Percentiles rank a stretch among this genome's conserved stretches.
Evolutionary conservation across 495 filamentous ascomycete genomes (phyloP).

Genomic region (Barbatosphaeria neglecta): DNA sequence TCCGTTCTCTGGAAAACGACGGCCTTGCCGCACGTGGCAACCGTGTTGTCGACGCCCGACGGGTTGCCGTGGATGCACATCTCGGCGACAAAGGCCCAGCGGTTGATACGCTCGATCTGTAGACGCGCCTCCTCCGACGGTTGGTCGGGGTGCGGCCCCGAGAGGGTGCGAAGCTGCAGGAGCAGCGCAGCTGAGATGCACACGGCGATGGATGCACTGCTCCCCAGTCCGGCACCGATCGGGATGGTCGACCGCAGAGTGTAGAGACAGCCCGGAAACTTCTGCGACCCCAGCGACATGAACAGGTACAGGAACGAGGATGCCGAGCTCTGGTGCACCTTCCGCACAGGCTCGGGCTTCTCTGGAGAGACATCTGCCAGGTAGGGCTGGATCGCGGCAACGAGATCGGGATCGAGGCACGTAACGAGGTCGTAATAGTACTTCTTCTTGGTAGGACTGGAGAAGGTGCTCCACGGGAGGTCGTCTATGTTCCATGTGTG

Average conservation of each 20-base stretch:
- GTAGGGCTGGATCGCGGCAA: slow-evolving; percentile 66
- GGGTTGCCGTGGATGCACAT: slow-evolving; percentile 96
- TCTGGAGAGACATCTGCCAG: slow-evolving; percentile 55
- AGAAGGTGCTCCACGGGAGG: slow-evolving; percentile 75
- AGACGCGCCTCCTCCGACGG: slow-evolving; percentile 64
- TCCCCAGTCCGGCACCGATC: slow-evolving; percentile 82
- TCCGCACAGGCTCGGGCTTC: slow-evolving; percentile 52
- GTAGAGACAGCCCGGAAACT: slow-evolving; percentile 72
- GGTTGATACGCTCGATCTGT: slow-evolving; percentile 88
- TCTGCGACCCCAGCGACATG: slow-evolving; percentile 67
- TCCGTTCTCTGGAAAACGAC: slow-evolving; percentile 78
- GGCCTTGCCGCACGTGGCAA: slow-evolving; percentile 81
- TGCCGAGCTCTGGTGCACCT: slow-evolving; percentile 70
- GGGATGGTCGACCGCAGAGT: slow-evolving; percentile 90
- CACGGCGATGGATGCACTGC: slow-evolving; percentile 83
- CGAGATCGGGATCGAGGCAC: slow-evolving; percentile 67
- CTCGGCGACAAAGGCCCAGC: slow-evolving; percentile 94
- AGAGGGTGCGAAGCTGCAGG: slow-evolving; percentile 74
- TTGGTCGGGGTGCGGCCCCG: slow-evolving; percentile 83
- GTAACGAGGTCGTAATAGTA: slow-evolving; percentile 84
- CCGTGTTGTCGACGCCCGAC: slow-evolving; percentile 96
- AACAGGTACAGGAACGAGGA: slow-evolving; percentile 87
- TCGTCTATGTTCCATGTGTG: slow-evolving; percentile 89
- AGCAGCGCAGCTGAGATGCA: slow-evolving; percentile 81
- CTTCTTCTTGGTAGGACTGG: slow-evolving; percentile 72